Conservation (phyloP, 441 rosid species). For the Adansonia madagascariensis region DNA sequence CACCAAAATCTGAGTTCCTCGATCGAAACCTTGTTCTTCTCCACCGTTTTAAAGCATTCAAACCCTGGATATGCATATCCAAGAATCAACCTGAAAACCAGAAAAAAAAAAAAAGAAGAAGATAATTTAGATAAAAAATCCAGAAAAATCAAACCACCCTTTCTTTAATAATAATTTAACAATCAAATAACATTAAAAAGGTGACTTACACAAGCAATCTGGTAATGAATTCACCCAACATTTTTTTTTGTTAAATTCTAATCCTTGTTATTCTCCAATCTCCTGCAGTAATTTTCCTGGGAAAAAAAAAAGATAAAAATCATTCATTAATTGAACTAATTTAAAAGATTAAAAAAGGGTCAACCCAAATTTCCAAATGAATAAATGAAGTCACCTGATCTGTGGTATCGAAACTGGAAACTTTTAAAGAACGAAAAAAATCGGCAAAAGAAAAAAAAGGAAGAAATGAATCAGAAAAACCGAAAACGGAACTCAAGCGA, state of each 20-base stretch:
- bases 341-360: background rate
- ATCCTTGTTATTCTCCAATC: slow-evolving; percentile 6
- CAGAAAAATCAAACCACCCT: background rate
- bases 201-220: slow-evolving; percentile 55
- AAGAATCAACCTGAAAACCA: slow-evolving; percentile 54
- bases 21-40: slow-evolving; percentile 61
- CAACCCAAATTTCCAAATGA: slow-evolving; percentile 3
- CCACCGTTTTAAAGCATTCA: slow-evolving; percentile 73
- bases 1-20: slow-evolving; percentile 85
- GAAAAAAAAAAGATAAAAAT: background rate
- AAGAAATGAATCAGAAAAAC: background rate
- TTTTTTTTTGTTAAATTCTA: background rate
- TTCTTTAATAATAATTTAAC: background rate
- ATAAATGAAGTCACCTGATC: background rate
- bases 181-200: background rate
- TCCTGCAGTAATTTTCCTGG: slow-evolving; percentile 35
- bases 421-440: slow-evolving; percentile 18
- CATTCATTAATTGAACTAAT: background rate
- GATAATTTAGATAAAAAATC: background rate
- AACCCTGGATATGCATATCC: slow-evolving; percentile 88
- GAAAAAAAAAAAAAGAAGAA: background rate
- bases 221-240: slow-evolving; percentile 65
- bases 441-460: background rate
- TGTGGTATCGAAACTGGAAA: background rate
- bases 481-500: background rate